Evolutionary conservation across 805 yeast genomes (phyloP).

Genomic region (Wickerhamomyces tratensis): DNA sequence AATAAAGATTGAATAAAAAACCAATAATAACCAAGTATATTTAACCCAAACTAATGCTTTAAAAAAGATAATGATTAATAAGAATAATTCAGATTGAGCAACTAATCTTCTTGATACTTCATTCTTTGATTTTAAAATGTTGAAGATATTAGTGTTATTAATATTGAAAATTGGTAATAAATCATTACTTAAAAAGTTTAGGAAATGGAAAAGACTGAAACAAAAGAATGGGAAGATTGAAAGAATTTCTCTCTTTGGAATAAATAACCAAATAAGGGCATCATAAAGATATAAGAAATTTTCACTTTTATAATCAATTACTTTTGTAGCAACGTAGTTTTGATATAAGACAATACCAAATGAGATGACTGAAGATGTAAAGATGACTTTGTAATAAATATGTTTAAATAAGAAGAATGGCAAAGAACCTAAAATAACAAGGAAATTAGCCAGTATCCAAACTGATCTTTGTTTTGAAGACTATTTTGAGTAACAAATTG

Average conservation of each 20-base stretch:
- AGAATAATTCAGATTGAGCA: conserved; percentile 45
- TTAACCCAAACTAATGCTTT: conserved; percentile 51
- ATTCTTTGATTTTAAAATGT: conserved; percentile 42
- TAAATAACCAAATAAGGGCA: conserved; percentile 41
- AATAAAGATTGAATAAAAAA: conserved; percentile 51
- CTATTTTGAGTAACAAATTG: background rate
- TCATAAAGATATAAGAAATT: conserved; percentile 63
- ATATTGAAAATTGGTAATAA: conserved; percentile 50
- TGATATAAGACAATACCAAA: background rate
- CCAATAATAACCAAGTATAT: conserved; percentile 51
- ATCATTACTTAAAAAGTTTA: conserved; percentile 57
- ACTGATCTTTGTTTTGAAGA: background rate
- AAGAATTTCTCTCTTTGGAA: conserved; percentile 50
- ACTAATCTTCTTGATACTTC: conserved; percentile 50
- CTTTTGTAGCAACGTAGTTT: background rate
- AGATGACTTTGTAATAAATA: background rate
- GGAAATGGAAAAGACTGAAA: conserved; percentile 74
- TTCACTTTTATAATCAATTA: conserved; percentile 34
- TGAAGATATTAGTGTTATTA: conserved; percentile 22
- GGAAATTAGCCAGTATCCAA: background rate
- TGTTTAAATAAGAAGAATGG: background rate
- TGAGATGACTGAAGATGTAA: background rate
- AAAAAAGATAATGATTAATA: conserved; percentile 32
- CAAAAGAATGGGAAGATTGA: conserved; percentile 66
- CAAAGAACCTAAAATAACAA: background rate